Evolutionary conservation across 306 rosid species (phyloP), one percentile per base, ranked within the genome.

Genomic region (Nissolia schottii): DNA sequence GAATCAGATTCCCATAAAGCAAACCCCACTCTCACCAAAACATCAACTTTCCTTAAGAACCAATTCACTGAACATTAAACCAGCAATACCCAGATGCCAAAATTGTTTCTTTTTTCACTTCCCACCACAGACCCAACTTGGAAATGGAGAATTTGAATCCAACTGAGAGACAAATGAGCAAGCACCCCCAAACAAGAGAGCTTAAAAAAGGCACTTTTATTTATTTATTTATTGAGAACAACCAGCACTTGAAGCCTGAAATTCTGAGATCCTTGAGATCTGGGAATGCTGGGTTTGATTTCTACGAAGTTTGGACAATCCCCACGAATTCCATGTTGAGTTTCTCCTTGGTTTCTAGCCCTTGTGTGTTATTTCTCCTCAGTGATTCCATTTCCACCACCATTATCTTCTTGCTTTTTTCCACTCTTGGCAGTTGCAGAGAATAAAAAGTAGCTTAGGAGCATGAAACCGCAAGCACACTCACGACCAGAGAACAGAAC

Each of bases 231-330:
- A 86, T 73, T 80, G 74, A 78, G 84, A 83, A 79, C 41, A 64
- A 8, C 22, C 25, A 71, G 77, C 50, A 56, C 29, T 38, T 74
- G 16, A 71, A 83, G 71, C 40, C 64, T 57, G 87, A 79, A 83
- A 66, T 28, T 79, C 75, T 79, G 91, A 84, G 89, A 88, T 81
- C 90, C 86, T 87, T 80, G 97, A 91, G 98, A 93, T 89, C 96
- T 86, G 89, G 72, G 86, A 83, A 73, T 29, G 80, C 51, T 64
- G 70, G 72, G 71, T 75, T 72, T 75, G 80, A 66, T 56, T 79
- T 54, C 79, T 73, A 69, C 49, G 56, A 38, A 80, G 72, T 35
- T 77, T 86, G 82, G 76, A 45, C 67, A 67, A 76, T 83, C 78
- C 85, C 80, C 83, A 67, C 79, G 77, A 92, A 83, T 78, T 85